Evolutionary conservation across 805 yeast species (phyloP).

Genomic region (Ogataea methylovora): DNA sequence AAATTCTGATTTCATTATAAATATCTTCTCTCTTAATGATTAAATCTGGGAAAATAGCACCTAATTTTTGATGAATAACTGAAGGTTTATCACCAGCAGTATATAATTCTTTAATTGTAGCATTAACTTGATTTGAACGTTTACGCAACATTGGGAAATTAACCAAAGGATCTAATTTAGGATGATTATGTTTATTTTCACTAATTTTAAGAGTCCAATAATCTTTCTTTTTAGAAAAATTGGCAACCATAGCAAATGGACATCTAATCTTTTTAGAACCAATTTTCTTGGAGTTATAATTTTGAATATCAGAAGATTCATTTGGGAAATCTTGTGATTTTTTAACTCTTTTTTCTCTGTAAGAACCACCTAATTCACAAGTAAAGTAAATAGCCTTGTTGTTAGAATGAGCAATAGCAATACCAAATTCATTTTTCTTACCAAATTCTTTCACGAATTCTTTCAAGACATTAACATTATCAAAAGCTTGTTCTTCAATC

Average conservation of each 20-base stretch:
- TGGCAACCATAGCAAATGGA: slow-evolving; percentile 54
- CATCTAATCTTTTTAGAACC: slow-evolving; percentile 46
- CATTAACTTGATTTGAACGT: slow-evolving; percentile 43
- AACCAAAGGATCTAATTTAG: slow-evolving; percentile 46
- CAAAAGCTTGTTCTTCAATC: slow-evolving; percentile 45
- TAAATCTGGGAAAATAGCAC: slow-evolving; percentile 44
- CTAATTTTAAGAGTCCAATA: slow-evolving; percentile 47
- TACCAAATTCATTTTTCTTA: slow-evolving; percentile 49
- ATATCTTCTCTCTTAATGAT: slow-evolving; percentile 51
- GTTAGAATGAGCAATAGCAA: slow-evolving; percentile 52
- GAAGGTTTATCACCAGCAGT: slow-evolving; percentile 50
- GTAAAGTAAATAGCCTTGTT: slow-evolving; percentile 52
- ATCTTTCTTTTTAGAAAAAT: slow-evolving; percentile 39
- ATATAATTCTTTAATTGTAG: slow-evolving; percentile 43
- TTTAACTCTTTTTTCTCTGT: slow-evolving; percentile 39
- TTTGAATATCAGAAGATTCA: slow-evolving; percentile 7
- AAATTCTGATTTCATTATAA: slow-evolving; percentile 49
- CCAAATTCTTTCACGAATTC: slow-evolving; percentile 51
- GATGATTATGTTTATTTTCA: slow-evolving; percentile 52
- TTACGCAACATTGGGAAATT: slow-evolving; percentile 53
- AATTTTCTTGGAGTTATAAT: slow-evolving; percentile 16
- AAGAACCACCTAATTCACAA: slow-evolving; percentile 51
- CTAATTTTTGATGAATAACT: slow-evolving; percentile 43
- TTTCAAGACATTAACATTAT: slow-evolving; percentile 40
- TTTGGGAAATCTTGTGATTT: slow-evolving; percentile 11